Evolutionary conservation across 306 rosid species (phyloP), one percentile per base, ranked within the genome.

Genomic region (Arachis stenosperma): DNA sequence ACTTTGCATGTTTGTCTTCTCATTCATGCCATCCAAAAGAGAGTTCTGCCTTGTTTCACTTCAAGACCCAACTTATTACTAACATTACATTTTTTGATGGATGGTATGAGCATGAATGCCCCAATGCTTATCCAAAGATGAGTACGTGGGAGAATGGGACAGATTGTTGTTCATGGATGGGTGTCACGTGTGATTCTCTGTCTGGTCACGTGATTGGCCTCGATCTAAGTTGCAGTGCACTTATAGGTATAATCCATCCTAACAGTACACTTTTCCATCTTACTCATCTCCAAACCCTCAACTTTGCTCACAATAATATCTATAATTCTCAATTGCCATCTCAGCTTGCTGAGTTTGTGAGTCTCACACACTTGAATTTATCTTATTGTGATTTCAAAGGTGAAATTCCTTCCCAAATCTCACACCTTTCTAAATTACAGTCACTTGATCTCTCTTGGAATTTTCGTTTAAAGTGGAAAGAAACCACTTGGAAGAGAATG

Each of bases 21-120:
- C 10, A 39, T 58, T 55, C 65, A 33, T 75, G 79, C n/a, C 41
- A 13, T 5, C 61, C 7, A 3, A 7, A 62, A 1, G 44, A 75
- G 6, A 70, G 74, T 61, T 55, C 33, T 0, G 78, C 75, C 2
- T 73, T 81, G 60, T 47, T 72, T 4, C 14, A 77, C 2, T 73
- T 81, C 71, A 73, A 61, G n/a, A 47, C 1, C n/a, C 15, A 73
- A 0, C 42, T 75, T 29, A 13, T 17, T 17, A 6, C 14, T 30
- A 0, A 9, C 29, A 3, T 0, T 9, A 1, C 0, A 11, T 2
- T 0, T 39, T 5, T 8, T 53, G 2, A 15, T 2, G 2, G 8
- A 36, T 37, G 10, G 27, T 22, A 14, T 40, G 1, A 13, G 13
- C 9, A 14, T 39, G 2, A 11, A 8, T 7, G 7, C 11, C 1